Percentiles rank a stretch among this genome's conserved stretches.
Conservation (phyloP, 257 asterid genomes). For the Nyctanthes arbortristis region DNA sequence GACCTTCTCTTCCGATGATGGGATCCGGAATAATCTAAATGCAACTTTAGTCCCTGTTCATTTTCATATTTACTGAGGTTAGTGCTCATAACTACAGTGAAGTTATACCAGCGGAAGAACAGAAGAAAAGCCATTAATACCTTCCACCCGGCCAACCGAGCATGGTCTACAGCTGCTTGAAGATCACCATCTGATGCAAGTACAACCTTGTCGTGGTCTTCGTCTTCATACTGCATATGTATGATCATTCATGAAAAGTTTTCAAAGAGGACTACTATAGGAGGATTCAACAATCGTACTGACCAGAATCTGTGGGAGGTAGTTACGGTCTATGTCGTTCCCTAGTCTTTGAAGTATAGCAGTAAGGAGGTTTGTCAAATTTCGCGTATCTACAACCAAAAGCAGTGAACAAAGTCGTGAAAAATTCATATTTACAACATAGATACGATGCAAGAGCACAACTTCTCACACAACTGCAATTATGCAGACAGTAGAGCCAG, state of each 20-base stretch:
- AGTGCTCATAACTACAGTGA: not conserved
- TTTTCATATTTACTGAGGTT: not conserved
- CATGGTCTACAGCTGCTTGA: conserved; percentile 85
- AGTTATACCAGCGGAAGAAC: not conserved
- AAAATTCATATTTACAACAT: not conserved
- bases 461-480: not conserved
- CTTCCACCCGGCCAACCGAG: conserved; percentile 93
- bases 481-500: not conserved
- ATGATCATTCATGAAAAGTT: not conserved
- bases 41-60: conserved; percentile 78
- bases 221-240: conserved; percentile 81
- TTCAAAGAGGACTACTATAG: not conserved
- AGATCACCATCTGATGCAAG: conserved; percentile 95
- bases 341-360: conserved; percentile 53
- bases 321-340: conserved; percentile 44
- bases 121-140: conserved; percentile 32
- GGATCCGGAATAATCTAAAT: conserved; percentile 62
- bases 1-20: conserved; percentile 47
- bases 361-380: conserved; percentile 41
- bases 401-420: not conserved
- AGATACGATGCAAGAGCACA: not conserved
- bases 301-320: conserved; percentile 55
- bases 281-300: not conserved
- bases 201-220: conserved; percentile 80
- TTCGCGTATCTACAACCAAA: conserved; percentile 34